Conservation (phyloP, 2,329 filamentous ascomycete genomes). For the Periconia macrospinosa region DNA sequence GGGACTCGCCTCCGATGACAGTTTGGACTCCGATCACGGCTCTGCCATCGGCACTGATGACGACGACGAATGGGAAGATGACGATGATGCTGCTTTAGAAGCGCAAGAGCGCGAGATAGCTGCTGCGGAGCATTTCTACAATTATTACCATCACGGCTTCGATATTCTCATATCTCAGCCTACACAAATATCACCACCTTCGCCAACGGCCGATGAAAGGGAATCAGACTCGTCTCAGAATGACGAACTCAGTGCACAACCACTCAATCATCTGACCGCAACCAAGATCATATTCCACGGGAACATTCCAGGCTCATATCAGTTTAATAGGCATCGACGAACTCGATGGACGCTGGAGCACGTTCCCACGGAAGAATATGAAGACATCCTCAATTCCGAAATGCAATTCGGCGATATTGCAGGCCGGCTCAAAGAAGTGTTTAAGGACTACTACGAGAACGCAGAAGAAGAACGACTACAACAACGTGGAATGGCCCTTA, state of each 20-base stretch:
- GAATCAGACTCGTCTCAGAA: slow-evolving; percentile 25
- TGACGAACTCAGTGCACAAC: slow-evolving; percentile 31
- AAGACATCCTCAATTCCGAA: slow-evolving; percentile 68
- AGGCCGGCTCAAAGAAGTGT: slow-evolving; percentile 66
- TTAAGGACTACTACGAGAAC: slow-evolving; percentile 66
- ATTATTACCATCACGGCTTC: slow-evolving; percentile 95
- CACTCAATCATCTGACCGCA: slow-evolving; percentile 70
- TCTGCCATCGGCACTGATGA: slow-evolving; percentile 40
- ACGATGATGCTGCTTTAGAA: slow-evolving; percentile 52
- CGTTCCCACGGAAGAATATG: slow-evolving; percentile 45
- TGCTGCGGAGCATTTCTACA: slow-evolving; percentile 80
- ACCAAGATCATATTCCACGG: slow-evolving; percentile 93
- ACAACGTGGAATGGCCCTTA: slow-evolving; percentile 76
- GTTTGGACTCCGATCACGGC: slow-evolving; percentile 33
- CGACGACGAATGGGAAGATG: slow-evolving; percentile 52
- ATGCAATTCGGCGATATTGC: slow-evolving; percentile 64
- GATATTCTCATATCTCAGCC: slow-evolving; percentile 88
- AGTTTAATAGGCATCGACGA: slow-evolving; percentile 91
- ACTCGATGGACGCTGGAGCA: slow-evolving; percentile 79
- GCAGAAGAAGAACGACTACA: slow-evolving; percentile 56
- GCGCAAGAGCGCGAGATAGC: slow-evolving; percentile 62
- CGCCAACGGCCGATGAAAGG: slow-evolving; percentile 59
- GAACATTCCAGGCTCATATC: slow-evolving; percentile 93
- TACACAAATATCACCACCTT: slow-evolving; percentile 52
- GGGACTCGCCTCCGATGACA: slow-evolving; percentile 32